These are phyloP conservation scores for Tulasnella sp. DNA, from an alignment of 768 basidiomycete genomes.

Conservation along the genomic window DNA sequence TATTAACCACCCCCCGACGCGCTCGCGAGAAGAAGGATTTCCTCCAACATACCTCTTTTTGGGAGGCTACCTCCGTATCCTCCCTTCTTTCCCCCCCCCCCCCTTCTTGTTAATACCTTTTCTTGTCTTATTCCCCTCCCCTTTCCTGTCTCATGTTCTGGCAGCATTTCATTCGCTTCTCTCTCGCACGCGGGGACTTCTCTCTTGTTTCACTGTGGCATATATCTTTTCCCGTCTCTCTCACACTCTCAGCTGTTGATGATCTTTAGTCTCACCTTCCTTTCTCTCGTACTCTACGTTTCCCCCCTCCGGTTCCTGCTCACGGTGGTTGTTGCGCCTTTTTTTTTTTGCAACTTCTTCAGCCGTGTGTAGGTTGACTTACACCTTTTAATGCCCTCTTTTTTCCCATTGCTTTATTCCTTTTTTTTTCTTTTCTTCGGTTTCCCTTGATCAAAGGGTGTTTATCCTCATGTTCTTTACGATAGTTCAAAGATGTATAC, in stretches of 20 bases:
- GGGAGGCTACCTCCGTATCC: neutral
- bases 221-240: neutral
- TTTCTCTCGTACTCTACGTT: neutral
- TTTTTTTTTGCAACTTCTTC: too few species aligned
- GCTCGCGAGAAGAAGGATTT: neutral
- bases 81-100: neutral
- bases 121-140: neutral
- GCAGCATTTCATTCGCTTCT: neutral
- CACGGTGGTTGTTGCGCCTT: too few species aligned
- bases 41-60: neutral
- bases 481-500: neutral
- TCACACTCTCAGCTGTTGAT: neutral
- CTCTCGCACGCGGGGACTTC: neutral
- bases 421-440: neutral
- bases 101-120: neutral
- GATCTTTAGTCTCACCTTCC: neutral
- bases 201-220: neutral
- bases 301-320: neutral
- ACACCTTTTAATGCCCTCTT: neutral
- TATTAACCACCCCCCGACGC: neutral
- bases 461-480: neutral
- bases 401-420: neutral
- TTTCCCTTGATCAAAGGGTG: neutral
- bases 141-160: neutral
- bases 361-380: neutral